phyloP scores from a whole-genome alignment of 495 filamentous ascomycete species.

The Coniosporium apollinis region DNA sequence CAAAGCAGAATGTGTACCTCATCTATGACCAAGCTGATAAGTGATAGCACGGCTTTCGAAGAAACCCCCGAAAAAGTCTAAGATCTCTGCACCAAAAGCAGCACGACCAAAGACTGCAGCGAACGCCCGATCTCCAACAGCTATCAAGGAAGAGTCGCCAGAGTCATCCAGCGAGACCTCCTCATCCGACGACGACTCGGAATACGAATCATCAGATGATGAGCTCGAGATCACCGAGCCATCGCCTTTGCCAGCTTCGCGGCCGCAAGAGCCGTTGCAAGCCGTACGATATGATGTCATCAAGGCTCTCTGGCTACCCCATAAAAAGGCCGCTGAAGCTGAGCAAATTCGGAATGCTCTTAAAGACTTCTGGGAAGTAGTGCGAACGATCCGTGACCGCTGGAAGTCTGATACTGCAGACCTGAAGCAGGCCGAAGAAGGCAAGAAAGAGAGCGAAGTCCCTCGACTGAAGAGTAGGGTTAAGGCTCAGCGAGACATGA shows the following conservation, averaged over 20 bases:
- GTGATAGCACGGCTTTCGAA: constrained; percentile 8
- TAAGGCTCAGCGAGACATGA: constrained; percentile 37
- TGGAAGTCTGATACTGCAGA: constrained; percentile 43
- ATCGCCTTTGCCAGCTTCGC: constrained; percentile 33
- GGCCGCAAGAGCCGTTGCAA: constrained; percentile 34
- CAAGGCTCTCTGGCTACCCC: constrained; percentile 48
- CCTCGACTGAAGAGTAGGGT: constrained; percentile 32
- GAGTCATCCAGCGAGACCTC: constrained; percentile 17
- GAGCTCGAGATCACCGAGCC: constrained; percentile 29
- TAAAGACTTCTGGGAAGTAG: constrained; percentile 42
- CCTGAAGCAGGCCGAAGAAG: constrained; percentile 39
- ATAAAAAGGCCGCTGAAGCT: constrained; percentile 25
- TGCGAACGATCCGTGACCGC: constrained; percentile 41
- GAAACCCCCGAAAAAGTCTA: constrained; percentile 10
- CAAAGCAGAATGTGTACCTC: background rate
- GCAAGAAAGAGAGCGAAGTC: constrained; percentile 30
- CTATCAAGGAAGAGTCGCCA: constrained; percentile 17
- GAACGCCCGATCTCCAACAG: background rate
- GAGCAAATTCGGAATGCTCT: constrained; percentile 36
- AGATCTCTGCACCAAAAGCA: background rate
- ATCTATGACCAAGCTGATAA: background rate
- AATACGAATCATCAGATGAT: constrained; percentile 31
- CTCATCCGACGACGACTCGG: constrained; percentile 34
- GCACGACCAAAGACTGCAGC: background rate
- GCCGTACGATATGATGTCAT: constrained; percentile 46